phyloP scores from a whole-genome alignment of 306 rosid species.

The Arachis hypogaea region DNA sequence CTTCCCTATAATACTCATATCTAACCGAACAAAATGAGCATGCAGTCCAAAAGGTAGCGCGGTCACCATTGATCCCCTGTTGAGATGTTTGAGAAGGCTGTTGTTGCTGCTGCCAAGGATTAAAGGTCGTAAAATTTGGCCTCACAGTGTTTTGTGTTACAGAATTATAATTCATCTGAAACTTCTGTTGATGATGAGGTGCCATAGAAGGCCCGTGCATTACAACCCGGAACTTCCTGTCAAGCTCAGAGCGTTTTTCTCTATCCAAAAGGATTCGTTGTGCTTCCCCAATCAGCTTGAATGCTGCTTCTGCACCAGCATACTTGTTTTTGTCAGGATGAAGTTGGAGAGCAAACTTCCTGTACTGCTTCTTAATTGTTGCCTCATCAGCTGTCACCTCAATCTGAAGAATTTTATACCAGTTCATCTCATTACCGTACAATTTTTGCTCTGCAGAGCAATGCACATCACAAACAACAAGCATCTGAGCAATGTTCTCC shows the following conservation, averaged over 20 bases:
- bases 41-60: conserved; percentile 71
- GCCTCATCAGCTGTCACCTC: conserved; percentile 72
- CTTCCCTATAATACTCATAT: conserved; percentile 63
- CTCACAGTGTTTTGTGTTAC: conserved; percentile 55
- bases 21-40: conserved; percentile 72
- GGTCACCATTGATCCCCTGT: conserved; percentile 46
- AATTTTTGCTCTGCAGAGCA: conserved; percentile 67
- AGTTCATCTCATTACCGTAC: conserved; percentile 60
- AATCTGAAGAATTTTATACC: conserved; percentile 86
- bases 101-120: conserved; percentile 46
- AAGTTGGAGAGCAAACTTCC: conserved; percentile 88
- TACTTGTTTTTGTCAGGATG: conserved; percentile 98
- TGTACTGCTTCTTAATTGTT: conserved; percentile 80
- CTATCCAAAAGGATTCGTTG: conserved; percentile 79
- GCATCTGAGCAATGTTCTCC: conserved; percentile 83
- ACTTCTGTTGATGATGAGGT: conserved; percentile 49
- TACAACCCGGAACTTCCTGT: conserved; percentile 52
- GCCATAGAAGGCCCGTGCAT: conserved; percentile 44
- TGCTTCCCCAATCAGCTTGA: conserved; percentile 92
- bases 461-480: conserved; percentile 88
- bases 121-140: conserved; percentile 45
- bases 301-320: conserved; percentile 95
- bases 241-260: conserved; percentile 63
- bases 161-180: conserved; percentile 45
- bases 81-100: conserved; percentile 56